Evolutionary conservation across 129 eudicot genomes (phyloP).

Genomic region (Arctium lappa): DNA sequence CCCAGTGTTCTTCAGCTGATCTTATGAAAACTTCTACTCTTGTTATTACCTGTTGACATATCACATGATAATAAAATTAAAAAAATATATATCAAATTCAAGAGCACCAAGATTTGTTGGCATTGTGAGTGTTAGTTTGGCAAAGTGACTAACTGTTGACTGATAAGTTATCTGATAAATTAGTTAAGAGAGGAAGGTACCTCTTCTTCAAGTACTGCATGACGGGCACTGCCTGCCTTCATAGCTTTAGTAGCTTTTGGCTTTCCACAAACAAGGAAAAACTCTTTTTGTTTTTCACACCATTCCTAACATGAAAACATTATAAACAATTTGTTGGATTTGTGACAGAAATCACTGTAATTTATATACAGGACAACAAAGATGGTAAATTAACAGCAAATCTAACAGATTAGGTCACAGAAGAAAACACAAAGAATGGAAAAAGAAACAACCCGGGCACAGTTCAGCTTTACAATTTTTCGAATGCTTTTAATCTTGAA

Average conservation of each 20-base stretch:
- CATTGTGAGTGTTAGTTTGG: not conserved
- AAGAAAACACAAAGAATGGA: not conserved
- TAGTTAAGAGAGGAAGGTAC: constrained; percentile 26
- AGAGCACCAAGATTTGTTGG: not conserved
- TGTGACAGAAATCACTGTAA: not conserved
- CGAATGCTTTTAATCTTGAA: not conserved
- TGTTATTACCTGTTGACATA: constrained; percentile 53
- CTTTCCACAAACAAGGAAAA: constrained; percentile 49
- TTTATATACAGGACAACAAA: not conserved
- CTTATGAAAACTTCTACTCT: constrained; percentile 51
- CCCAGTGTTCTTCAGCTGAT: constrained; percentile 80
- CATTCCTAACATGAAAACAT: constrained; percentile 54
- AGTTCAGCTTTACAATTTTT: no score
- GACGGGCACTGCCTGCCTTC: constrained; percentile 91
- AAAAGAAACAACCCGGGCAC: no score
- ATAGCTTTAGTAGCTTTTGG: constrained; percentile 62
- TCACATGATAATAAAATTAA: not conserved
- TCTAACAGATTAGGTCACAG: not conserved
- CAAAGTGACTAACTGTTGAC: not conserved
- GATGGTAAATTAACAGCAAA: no score
- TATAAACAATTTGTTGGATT: not conserved
- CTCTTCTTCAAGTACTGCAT: constrained; percentile 74
- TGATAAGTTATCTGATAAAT: not conserved
- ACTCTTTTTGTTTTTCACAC: constrained; percentile 91
- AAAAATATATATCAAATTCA: not conserved